phyloP scores from a whole-genome alignment of 2,329 filamentous ascomycete genomes.

The Venturia effusa region DNA sequence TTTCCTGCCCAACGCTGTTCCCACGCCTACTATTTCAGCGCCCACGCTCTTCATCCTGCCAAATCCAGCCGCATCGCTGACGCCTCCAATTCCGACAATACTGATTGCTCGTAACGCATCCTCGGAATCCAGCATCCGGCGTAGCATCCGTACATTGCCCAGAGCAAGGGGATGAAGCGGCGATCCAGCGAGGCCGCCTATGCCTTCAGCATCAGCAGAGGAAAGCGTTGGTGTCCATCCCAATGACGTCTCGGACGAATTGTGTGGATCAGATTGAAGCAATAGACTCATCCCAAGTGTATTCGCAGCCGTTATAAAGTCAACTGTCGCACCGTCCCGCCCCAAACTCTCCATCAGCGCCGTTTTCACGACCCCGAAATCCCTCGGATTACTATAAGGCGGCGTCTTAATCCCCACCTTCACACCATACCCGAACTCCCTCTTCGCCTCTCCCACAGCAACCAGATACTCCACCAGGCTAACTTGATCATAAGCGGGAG shows the following conservation, averaged over 20 bases:
- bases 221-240: constrained; percentile 29
- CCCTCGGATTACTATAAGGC: constrained; percentile 60
- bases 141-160: constrained; percentile 64
- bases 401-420: constrained; percentile 61
- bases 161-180: constrained; percentile 62
- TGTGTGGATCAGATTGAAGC: constrained; percentile 24
- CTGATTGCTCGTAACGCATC: constrained; percentile 41
- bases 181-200: constrained; percentile 63
- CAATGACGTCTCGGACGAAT: background rate
- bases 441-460: constrained; percentile 26
- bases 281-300: constrained; percentile 61
- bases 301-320: constrained; percentile 65
- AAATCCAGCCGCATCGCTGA: constrained; percentile 52
- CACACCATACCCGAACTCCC: constrained; percentile 19
- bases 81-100: constrained; percentile 64
- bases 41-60: constrained; percentile 56
- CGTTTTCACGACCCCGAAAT: constrained; percentile 48
- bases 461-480: constrained; percentile 46
- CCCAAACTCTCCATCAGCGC: constrained; percentile 33
- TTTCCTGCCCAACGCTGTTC: constrained; percentile 55
- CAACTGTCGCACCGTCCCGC: constrained; percentile 18
- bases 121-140: constrained; percentile 44
- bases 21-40: constrained; percentile 56
- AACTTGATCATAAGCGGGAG: constrained; percentile 54
- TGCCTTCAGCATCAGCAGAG: constrained; percentile 43